phyloP scores from a whole-genome alignment of 2,329 filamentous ascomycete species.

The Phyllosticta citrichinensis region DNA sequence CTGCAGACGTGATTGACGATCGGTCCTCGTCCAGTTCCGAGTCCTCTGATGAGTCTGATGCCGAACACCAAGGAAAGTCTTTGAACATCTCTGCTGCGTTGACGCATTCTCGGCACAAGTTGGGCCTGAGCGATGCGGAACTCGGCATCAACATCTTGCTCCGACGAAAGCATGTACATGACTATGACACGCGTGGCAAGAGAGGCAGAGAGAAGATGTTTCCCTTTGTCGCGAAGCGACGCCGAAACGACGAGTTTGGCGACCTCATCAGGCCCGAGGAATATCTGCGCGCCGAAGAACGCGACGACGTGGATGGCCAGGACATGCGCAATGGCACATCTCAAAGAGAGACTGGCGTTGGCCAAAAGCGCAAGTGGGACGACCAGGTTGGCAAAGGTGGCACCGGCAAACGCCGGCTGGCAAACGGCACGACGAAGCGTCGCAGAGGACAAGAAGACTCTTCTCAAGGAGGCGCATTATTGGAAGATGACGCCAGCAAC shows the following conservation, averaged over 20 bases:
- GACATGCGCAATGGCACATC: conserved; percentile 44
- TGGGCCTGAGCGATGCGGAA: conserved; percentile 79
- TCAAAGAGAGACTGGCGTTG: conserved; percentile 45
- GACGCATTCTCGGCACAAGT: conserved; percentile 76
- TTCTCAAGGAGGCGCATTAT: conserved; percentile 10
- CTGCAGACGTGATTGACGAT: conserved; percentile 69
- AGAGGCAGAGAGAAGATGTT: conserved; percentile 90
- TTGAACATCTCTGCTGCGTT: conserved; percentile 80
- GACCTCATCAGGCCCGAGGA: conserved; percentile 91
- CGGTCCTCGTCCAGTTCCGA: conserved; percentile 78
- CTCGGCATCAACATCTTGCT: conserved; percentile 85
- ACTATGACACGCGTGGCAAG: conserved; percentile 85
- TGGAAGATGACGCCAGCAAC: conserved; percentile 21
- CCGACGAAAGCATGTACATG: conserved; percentile 80
- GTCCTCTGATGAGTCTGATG: conserved; percentile 78
- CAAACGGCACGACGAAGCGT: conserved; percentile 49
- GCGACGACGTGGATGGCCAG: conserved; percentile 62
- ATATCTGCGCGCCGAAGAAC: conserved; percentile 84
- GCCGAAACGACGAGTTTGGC: conserved; percentile 81
- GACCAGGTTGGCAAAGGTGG: conserved; percentile 41
- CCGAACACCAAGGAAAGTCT: conserved; percentile 82
- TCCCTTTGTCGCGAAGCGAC: conserved; percentile 70
- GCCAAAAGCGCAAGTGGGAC: conserved; percentile 92
- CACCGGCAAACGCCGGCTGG: conserved; percentile 20
- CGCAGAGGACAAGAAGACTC: conserved; percentile 35